phyloP scores from a whole-genome alignment of 2,329 filamentous ascomycete genomes.

The Scedosporium aurantiacum region DNA sequence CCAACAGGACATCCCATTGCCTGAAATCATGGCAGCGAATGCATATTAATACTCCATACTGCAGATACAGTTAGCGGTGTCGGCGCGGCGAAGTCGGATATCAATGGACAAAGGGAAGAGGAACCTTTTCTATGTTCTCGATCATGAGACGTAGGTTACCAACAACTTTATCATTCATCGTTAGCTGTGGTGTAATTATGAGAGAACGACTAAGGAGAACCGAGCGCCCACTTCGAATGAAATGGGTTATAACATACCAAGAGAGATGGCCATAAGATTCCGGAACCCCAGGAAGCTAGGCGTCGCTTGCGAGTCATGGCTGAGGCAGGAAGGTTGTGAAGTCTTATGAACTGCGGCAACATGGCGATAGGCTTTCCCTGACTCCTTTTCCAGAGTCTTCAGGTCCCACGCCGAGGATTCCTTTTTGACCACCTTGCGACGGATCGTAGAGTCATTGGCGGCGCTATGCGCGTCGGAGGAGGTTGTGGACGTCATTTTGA shows the following conservation, averaged over 20 bases:
- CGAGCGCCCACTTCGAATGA: background rate
- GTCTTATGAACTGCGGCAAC: conserved; percentile 74
- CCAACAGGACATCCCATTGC: conserved; percentile 63
- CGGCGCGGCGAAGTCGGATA: background rate
- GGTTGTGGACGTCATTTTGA: background rate
- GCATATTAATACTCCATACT: conserved; percentile 94
- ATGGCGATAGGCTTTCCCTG: conserved; percentile 69
- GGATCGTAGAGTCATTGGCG: conserved; percentile 16
- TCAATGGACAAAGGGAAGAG: background rate
- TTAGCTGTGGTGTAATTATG: background rate
- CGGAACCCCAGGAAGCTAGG: conserved; percentile 90
- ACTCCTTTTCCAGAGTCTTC: background rate
- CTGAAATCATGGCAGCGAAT: conserved; percentile 82
- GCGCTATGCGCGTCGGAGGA: background rate
- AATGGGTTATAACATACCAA: conserved; percentile 43
- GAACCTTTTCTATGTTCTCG: conserved; percentile 89
- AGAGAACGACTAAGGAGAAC: background rate
- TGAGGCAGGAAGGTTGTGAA: conserved; percentile 66
- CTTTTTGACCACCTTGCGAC: conserved; percentile 10
- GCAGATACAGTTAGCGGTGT: conserved; percentile 5
- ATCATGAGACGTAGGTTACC: conserved; percentile 91
- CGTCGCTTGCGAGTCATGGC: conserved; percentile 62
- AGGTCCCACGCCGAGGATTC: background rate
- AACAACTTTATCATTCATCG: conserved; percentile 47
- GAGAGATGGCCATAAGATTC: conserved; percentile 89